These are phyloP conservation scores for Termitomyces sp. DNA, from an alignment of 768 basidiomycete species.

Conservation along the genomic window DNA sequence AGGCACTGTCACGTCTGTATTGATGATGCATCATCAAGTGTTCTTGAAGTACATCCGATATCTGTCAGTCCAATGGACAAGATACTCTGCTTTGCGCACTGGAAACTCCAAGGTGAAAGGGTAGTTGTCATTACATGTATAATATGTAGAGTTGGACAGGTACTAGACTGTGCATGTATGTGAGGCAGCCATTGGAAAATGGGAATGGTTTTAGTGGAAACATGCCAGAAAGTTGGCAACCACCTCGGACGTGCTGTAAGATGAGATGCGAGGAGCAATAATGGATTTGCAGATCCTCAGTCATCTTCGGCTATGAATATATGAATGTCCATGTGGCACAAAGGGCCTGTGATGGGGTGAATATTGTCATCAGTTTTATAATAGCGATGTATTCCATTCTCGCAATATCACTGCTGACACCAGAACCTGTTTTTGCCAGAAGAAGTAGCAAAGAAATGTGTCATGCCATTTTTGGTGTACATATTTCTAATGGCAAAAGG, in stretches of 20 bases:
- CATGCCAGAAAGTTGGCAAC: background rate
- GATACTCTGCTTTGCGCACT: background rate
- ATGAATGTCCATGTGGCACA: background rate
- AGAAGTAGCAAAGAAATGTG: too few species aligned
- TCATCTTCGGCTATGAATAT: background rate
- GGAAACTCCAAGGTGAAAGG: background rate
- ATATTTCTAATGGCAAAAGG: too few species aligned
- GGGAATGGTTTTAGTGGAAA: background rate
- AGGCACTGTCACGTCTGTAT: slow-evolving; percentile 2
- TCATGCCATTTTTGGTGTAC: too few species aligned
- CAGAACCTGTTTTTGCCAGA: too few species aligned
- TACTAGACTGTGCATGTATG: background rate
- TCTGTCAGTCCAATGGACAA: background rate
- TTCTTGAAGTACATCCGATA: slow-evolving; percentile 23
- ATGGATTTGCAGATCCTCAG: background rate
- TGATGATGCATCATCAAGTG: slow-evolving; percentile 23
- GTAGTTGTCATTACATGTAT: background rate
- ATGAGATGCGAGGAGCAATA: background rate
- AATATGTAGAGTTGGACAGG: background rate
- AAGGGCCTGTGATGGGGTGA: background rate
- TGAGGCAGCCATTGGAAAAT: background rate
- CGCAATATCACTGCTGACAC: background rate
- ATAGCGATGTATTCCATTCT: background rate
- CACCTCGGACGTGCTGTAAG: background rate
- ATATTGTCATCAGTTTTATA: too few species aligned